Evolutionary conservation across 108 stramenopile genomes (phyloP).

Genomic region (Chaetoceros muelleri): DNA sequence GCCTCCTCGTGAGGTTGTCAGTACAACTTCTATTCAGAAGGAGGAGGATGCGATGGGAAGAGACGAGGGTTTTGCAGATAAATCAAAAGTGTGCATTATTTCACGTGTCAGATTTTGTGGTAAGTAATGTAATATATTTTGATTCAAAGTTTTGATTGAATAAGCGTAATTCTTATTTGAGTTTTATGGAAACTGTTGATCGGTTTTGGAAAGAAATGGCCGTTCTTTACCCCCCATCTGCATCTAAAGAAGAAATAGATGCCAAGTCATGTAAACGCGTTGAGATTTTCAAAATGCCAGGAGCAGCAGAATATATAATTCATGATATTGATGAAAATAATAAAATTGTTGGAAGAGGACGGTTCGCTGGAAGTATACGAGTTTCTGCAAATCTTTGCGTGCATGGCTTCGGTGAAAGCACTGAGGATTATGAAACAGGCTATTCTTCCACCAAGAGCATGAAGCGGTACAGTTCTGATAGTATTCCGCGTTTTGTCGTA

Average conservation of each 20-base stretch:
- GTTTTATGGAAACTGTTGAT: background rate
- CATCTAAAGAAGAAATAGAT: conserved; percentile 56
- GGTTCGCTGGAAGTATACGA: conserved; percentile 50
- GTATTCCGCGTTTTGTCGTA: conserved; percentile 6
- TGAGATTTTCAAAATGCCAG: conserved; percentile 80
- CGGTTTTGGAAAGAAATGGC: conserved; percentile 53
- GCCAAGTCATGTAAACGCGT: conserved; percentile 42
- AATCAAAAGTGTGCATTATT: background rate
- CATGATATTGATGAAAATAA: conserved; percentile 75
- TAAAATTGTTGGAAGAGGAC: conserved; percentile 54
- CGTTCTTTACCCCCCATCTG: conserved; percentile 52
- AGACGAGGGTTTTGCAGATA: background rate
- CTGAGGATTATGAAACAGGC: background rate
- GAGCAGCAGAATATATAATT: conserved; percentile 74
- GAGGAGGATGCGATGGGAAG: background rate
- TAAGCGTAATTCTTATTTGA: no score
- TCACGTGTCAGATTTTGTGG: background rate
- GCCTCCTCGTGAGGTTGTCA: conserved; percentile 19
- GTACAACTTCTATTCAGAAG: background rate
- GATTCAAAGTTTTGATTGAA: no score
- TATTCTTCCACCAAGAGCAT: conserved; percentile 5
- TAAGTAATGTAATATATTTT: no score
- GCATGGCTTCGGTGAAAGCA: conserved; percentile 34
- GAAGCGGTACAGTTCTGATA: background rate
- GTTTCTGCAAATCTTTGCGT: conserved; percentile 63